Conservation (phyloP, 2,329 filamentous ascomycete genomes). For the Orbilia blumenaviensis region DNA sequence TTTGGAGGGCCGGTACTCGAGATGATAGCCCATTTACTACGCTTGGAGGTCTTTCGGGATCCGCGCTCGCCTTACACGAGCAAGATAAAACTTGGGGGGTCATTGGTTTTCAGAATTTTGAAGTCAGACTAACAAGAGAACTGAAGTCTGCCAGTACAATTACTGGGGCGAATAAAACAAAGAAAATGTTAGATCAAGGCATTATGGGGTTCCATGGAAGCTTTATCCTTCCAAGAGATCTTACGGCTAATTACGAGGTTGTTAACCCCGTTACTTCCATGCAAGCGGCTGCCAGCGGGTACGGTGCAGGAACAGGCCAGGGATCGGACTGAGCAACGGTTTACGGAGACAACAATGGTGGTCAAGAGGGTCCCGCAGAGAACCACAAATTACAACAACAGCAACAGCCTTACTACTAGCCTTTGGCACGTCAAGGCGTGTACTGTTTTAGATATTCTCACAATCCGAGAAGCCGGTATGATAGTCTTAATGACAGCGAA, state of each 20-base stretch:
- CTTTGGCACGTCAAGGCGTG: too few relatives aligned
- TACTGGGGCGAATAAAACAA: not conserved
- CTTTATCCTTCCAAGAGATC: not conserved
- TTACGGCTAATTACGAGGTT: not conserved
- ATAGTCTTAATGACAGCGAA: too few relatives aligned
- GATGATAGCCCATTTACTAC: not conserved
- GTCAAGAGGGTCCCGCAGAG: too few relatives aligned
- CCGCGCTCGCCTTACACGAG: not conserved
- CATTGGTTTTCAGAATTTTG: not conserved
- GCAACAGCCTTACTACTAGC: too few relatives aligned
- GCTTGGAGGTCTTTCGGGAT: not conserved
- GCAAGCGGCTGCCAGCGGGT: too few relatives aligned
- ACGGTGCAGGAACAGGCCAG: too few relatives aligned
- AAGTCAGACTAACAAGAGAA: not conserved
- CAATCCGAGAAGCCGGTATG: too few relatives aligned
- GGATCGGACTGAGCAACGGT: too few relatives aligned
- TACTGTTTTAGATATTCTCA: too few relatives aligned
- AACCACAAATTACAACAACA: too few relatives aligned
- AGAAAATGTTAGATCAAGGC: not conserved
- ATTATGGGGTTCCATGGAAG: not conserved
- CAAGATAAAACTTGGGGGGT: not conserved
- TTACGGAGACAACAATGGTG: too few relatives aligned
- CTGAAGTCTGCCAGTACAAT: not conserved
- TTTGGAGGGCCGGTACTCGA: not conserved
- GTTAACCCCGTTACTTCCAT: too few relatives aligned